Evolutionary conservation across 805 yeast species (phyloP).

Genomic region (Wickerhamia fluorescens): DNA sequence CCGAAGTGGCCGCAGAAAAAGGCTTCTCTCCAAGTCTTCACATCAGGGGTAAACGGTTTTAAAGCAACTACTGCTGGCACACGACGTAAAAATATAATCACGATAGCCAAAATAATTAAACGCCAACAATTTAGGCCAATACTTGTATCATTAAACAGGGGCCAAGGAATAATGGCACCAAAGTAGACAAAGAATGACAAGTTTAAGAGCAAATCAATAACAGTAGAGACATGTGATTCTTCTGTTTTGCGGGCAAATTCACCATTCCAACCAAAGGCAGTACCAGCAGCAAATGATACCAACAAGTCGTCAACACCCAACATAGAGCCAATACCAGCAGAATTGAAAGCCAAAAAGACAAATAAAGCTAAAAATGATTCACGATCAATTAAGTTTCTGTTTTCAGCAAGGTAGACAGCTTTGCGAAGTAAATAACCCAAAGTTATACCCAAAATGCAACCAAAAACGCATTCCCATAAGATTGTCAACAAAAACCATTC

Average conservation of each 20-base stretch:
- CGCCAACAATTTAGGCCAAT: slow-evolving; percentile 77
- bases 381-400: slow-evolving; percentile 64
- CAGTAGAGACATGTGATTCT: slow-evolving; percentile 81
- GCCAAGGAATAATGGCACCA: slow-evolving; percentile 91
- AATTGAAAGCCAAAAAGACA: slow-evolving; percentile 70
- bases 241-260: slow-evolving; percentile 78
- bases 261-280: slow-evolving; percentile 93
- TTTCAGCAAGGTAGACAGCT: slow-evolving; percentile 68
- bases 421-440: slow-evolving; percentile 70
- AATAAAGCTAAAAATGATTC: slow-evolving; percentile 86
- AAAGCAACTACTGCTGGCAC: slow-evolving; percentile 73
- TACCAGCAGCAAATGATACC: slow-evolving; percentile 88
- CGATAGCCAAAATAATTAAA: slow-evolving; percentile 64
- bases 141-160: slow-evolving; percentile 52
- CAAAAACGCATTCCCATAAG: slow-evolving; percentile 76
- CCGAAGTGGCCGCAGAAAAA: slow-evolving; percentile 93
- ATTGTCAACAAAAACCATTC: slow-evolving; percentile 76
- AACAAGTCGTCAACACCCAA: slow-evolving; percentile 84
- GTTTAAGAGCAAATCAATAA: slow-evolving; percentile 78
- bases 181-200: slow-evolving; percentile 83
- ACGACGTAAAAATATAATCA: slow-evolving; percentile 68
- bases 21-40: slow-evolving; percentile 90
- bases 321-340: slow-evolving; percentile 86
- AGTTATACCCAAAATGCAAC: slow-evolving; percentile 63
- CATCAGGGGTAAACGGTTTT: slow-evolving; percentile 78